Percentiles rank a stretch among this genome's conserved stretches.
These are phyloP conservation scores for Aspergillus neotritici DNA, from an alignment of 2,329 filamentous ascomycete genomes.

Conservation along the genomic window DNA sequence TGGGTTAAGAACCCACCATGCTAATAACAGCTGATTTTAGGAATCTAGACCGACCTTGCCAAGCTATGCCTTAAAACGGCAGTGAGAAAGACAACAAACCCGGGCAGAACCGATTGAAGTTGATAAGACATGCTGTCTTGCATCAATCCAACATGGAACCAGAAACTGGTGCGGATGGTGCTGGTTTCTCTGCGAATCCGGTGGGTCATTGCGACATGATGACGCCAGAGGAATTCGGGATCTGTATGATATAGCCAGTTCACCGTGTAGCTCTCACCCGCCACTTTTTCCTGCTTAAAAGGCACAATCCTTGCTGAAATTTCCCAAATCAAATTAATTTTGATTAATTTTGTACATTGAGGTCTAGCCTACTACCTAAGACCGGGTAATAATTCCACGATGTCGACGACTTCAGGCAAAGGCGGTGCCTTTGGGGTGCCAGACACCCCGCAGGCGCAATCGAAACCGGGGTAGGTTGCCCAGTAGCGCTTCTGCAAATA, in stretches of 20 bases:
- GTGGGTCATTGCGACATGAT: constrained; percentile 13
- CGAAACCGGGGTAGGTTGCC: constrained; percentile 23
- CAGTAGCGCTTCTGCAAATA: too few relatives aligned
- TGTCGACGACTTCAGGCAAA: constrained; percentile 21
- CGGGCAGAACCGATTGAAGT: too few relatives aligned
- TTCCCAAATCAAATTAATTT: constrained; percentile 1
- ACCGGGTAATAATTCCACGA: constrained; percentile 4
- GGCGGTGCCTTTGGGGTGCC: constrained; percentile 21
- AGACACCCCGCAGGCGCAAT: constrained; percentile 18
- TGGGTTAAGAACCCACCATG: too few relatives aligned
- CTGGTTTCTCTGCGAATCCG: neutral
- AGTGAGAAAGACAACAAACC: too few relatives aligned
- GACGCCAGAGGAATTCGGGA: constrained; percentile 20
- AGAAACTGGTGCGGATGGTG: neutral
- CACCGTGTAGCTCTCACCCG: too few relatives aligned
- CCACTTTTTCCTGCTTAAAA: too few relatives aligned
- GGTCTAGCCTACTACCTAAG: neutral
- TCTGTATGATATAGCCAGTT: too few relatives aligned
- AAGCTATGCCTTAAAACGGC: too few relatives aligned
- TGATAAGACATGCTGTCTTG: neutral
- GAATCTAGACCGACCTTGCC: too few relatives aligned
- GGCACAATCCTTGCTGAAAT: too few relatives aligned
- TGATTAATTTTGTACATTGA: neutral
- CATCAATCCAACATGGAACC: neutral
- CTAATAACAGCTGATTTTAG: too few relatives aligned